Conservation (phyloP, 1,139 yeast species). For the Cylindricascospora bacillispora region DNA sequence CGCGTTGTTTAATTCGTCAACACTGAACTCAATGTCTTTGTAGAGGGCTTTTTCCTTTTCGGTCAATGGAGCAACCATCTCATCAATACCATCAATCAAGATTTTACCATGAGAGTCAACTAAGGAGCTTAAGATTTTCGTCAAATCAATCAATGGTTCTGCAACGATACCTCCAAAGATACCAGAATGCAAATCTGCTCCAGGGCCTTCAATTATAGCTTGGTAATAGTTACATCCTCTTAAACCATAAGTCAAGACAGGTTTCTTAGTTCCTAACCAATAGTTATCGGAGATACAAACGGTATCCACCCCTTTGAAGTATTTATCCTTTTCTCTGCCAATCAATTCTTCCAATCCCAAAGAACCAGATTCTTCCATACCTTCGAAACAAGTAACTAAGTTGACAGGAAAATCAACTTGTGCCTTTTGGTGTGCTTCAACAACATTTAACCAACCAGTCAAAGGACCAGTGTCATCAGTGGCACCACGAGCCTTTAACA, state of each 20-base stretch:
- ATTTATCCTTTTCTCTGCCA: constrained; percentile 59
- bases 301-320: constrained; percentile 81
- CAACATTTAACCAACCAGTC: constrained; percentile 87
- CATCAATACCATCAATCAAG: constrained; percentile 73
- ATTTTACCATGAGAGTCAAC: constrained; percentile 77
- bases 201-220: constrained; percentile 73
- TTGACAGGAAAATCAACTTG: constrained; percentile 89
- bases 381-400: constrained; percentile 86
- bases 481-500: constrained; percentile 83
- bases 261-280: constrained; percentile 96
- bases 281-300: constrained; percentile 96
- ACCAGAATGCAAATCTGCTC: constrained; percentile 95
- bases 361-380: constrained; percentile 98
- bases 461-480: constrained; percentile 99
- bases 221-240: constrained; percentile 95
- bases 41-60: constrained; percentile 65
- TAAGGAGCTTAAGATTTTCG: constrained; percentile 59
- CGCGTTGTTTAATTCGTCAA: constrained; percentile 77
- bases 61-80: constrained; percentile 91
- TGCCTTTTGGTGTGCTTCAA: constrained; percentile 79
- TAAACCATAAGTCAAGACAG: constrained; percentile 92
- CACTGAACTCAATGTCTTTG: constrained; percentile 73
- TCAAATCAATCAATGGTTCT: constrained; percentile 93
- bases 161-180: constrained; percentile 94
- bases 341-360: constrained; percentile 79